Evolutionary conservation across 768 basidiomycete genomes (phyloP).

Genomic region (Pisolithus albus): DNA sequence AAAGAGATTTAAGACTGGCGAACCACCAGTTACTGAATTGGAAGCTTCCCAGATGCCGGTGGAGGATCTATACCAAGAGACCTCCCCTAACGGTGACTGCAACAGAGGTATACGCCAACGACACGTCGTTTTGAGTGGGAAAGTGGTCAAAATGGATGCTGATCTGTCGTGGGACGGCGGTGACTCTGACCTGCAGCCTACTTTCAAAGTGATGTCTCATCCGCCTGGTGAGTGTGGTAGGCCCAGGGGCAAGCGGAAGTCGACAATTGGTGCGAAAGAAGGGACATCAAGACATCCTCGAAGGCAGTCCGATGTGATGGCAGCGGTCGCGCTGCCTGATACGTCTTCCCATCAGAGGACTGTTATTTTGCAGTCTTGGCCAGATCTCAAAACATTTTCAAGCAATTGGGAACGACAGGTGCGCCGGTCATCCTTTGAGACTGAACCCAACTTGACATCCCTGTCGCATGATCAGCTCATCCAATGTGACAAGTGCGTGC

Average conservation of each 20-base stretch:
- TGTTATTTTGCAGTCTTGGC: slow-evolving; percentile 8
- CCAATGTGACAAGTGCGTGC: slow-evolving; percentile 29
- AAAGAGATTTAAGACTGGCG: not conserved
- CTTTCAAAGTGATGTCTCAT: not conserved
- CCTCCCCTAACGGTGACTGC: no score
- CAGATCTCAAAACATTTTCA: slow-evolving; percentile 6
- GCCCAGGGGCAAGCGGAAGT: not conserved
- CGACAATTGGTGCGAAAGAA: not conserved
- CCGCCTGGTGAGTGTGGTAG: not conserved
- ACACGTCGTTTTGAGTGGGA: not conserved
- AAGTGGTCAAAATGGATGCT: not conserved
- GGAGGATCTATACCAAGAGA: not conserved
- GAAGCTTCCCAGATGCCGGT: no score
- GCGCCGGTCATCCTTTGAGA: not conserved
- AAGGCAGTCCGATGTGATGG: not conserved
- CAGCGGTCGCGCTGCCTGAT: not conserved
- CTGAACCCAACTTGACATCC: not conserved
- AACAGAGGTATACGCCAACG: no score
- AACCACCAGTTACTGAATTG: not conserved
- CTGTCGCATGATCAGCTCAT: slow-evolving; percentile 20
- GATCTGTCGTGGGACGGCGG: no score
- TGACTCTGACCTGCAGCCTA: not conserved
- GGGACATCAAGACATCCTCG: not conserved
- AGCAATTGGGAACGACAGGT: slow-evolving; percentile 21
- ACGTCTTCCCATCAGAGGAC: not conserved